Evolutionary conservation across 331 rosid species (phyloP).

Genomic region (Quercus phellos): DNA sequence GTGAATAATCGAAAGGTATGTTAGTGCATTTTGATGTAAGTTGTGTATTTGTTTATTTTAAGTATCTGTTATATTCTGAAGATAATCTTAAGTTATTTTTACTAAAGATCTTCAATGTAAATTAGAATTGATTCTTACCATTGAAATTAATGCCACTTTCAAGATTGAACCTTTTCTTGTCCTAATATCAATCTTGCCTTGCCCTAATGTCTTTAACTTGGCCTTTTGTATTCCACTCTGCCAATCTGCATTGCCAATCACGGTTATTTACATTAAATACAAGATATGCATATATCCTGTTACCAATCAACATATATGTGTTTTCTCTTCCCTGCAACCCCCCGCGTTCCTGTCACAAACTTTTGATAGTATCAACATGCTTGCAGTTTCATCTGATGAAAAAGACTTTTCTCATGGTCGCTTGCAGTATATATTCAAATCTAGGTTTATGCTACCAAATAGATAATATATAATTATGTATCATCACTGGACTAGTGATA

Average conservation of each 20-base stretch:
- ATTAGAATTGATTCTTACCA: constrained; percentile 5
- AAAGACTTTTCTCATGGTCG: background rate
- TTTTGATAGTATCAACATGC: background rate
- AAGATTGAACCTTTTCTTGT: constrained; percentile 6
- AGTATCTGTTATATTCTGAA: constrained; percentile 10
- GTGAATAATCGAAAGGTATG: constrained; percentile 69
- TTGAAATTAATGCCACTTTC: background rate
- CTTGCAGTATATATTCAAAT: background rate
- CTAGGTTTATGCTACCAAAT: background rate
- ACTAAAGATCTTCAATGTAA: constrained; percentile 7
- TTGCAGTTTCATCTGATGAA: background rate
- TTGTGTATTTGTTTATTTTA: background rate
- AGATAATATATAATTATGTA: background rate
- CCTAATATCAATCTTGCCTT: background rate
- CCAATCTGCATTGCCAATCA: background rate
- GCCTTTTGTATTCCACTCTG: background rate
- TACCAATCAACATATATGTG: background rate
- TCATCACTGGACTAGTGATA: constrained; percentile 13
- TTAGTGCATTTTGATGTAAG: constrained; percentile 15
- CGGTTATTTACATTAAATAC: background rate
- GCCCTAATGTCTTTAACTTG: background rate
- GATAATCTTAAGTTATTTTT: background rate
- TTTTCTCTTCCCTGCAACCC: background rate
- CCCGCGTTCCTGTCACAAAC: background rate
- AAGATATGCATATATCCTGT: background rate